Percentiles rank a stretch among this genome's conserved stretches.
phyloP scores from a whole-genome alignment of 2,329 filamentous ascomycete species.

The Uncinocarpus reesii region DNA sequence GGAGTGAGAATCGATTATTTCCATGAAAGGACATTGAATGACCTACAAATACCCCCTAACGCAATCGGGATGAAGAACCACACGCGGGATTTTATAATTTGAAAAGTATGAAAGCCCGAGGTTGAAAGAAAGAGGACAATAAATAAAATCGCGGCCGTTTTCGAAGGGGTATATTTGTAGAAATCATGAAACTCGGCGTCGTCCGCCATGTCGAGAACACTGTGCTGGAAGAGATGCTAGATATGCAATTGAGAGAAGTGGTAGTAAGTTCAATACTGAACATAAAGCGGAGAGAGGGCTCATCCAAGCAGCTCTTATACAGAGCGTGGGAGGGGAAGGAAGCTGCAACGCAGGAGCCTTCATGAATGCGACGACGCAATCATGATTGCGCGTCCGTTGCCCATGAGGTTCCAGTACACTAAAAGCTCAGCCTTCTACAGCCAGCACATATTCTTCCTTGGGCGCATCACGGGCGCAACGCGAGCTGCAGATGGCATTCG shows the following conservation, averaged over 20 bases:
- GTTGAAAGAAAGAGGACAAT: constrained; percentile 35
- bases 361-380: not conserved
- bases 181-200: constrained; percentile 16
- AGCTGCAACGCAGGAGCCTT: not conserved
- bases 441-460: too few species aligned
- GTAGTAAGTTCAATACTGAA: too few species aligned
- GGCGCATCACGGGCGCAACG: too few species aligned
- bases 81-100: constrained; percentile 27
- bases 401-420: not conserved
- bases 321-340: not conserved
- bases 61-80: constrained; percentile 25
- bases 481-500: too few species aligned
- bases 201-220: constrained; percentile 7
- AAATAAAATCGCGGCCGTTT: constrained; percentile 38
- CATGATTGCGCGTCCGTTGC: constrained; percentile 3
- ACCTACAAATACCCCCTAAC: constrained; percentile 25
- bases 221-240: not conserved
- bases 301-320: not conserved
- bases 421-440: not conserved
- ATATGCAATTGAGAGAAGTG: not conserved
- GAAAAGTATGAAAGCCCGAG: constrained; percentile 32
- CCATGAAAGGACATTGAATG: not conserved
- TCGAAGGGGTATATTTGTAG: constrained; percentile 33
- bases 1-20: not conserved
- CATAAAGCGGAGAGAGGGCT: not conserved